Conservation (phyloP, 2,329 filamentous ascomycete genomes). For the Diaporthe aspalathi region DNA sequence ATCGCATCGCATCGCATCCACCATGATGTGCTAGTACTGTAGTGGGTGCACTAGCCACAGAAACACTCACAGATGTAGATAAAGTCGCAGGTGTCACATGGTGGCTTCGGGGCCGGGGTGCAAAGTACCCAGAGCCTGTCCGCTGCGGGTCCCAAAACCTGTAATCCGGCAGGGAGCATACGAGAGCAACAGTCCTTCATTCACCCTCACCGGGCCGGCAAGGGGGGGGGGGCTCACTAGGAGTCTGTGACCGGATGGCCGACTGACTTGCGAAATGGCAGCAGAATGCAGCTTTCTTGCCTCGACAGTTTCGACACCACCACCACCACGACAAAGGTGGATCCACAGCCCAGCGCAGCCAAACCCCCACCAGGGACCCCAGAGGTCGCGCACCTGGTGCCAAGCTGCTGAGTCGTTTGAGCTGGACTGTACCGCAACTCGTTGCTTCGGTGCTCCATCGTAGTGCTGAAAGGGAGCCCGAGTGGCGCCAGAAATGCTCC, state of each 20-base stretch:
- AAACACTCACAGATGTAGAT: conserved; percentile 5
- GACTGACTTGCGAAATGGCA: conserved; percentile 21
- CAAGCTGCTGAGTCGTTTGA: conserved; percentile 29
- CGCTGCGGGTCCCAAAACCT: conserved; percentile 4
- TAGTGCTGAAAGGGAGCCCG: conserved; percentile 9
- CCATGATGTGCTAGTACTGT: conserved; percentile 7
- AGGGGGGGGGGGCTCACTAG: conserved; percentile 19
- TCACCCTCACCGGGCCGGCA: conserved; percentile 3
- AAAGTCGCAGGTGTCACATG: conserved; percentile 29
- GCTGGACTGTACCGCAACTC: conserved; percentile 11
- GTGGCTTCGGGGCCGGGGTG: conserved; percentile 10
- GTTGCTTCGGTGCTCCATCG: conserved; percentile 14
- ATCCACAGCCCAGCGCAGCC: background rate
- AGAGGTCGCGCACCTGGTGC: conserved; percentile 16
- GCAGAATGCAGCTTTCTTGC: conserved; percentile 14
- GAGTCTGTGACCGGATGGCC: conserved; percentile 2
- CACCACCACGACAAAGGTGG: conserved; percentile 4
- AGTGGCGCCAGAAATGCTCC: conserved; percentile 34
- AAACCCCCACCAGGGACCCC: conserved; percentile 23
- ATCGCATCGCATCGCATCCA: background rate
- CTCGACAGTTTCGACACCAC: conserved; percentile 16
- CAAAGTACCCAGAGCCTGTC: conserved; percentile 1
- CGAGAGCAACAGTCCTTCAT: conserved; percentile 1
- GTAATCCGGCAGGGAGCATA: conserved; percentile 23
- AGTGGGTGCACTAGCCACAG: conserved; percentile 16